Evolutionary conservation across 2,329 filamentous ascomycete species (phyloP), one percentile per base, ranked within the genome.

Genomic region (Monosporascus sp.): DNA sequence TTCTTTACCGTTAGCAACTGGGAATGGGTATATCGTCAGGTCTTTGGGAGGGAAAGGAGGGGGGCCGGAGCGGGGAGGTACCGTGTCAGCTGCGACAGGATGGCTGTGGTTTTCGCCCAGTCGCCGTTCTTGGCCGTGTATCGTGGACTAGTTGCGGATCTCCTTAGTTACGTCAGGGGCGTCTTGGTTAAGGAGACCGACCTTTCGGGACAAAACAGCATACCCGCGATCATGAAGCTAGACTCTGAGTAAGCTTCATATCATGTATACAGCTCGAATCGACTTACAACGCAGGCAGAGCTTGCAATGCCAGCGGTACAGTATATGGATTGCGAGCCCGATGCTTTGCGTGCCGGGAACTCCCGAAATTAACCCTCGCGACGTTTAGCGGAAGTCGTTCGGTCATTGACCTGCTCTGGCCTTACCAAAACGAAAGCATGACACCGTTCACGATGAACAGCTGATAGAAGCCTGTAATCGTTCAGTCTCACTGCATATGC

Each of bases 121-220:
- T 84, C 77, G 60, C 88, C 84, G 60, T 82, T 77, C 59, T 83
- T 81, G 24, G 85, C 86, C 24, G 86, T 78, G 80, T 82, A 89
- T 58, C 86, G 78, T 15, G 85, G 85, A 6, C 82, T 86, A 55
- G 14, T 35, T 35, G 31, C 11, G 31, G 9, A 35, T 14, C 31
- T 14, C 5, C 9, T 35, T 35, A 35, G 31, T 5, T 35, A 35
- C 31, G 31, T 11, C 31, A 35, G 9, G 31, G 11, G 11, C 11
- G 11, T 35, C 31, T 14, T 14, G 31, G 4, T 11, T 78, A 74
- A 5, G 14, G 18, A 11, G 37, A 17, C 38, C n/a, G 58, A 70
- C 70, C 70, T 74, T 58, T 80, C 77, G 11, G 75, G 75, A 63
- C 83, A 85, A 49, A 85, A 66, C 2, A 80, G 63, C 76, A 89